These are phyloP conservation scores for Jatropha curcas DNA, from an alignment of 345 rosid species.

Conservation along the genomic window DNA sequence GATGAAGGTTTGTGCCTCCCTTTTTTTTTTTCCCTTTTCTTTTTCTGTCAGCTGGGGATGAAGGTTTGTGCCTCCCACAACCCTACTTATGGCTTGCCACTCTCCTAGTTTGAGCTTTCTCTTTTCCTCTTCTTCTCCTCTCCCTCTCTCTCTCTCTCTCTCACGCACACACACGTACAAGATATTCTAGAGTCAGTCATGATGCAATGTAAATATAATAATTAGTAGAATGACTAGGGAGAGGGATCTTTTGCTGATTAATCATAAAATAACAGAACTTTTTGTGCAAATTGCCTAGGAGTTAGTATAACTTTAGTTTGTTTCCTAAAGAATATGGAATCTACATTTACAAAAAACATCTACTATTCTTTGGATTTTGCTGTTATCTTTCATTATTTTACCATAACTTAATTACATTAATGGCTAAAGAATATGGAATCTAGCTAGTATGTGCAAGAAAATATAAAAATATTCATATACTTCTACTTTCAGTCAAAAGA, in stretches of 20 bases:
- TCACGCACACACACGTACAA: too few species aligned
- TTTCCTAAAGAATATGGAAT: background rate
- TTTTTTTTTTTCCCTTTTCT: background rate
- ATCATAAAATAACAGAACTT: background rate
- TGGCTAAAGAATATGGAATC: too few species aligned
- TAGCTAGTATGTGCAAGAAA: too few species aligned
- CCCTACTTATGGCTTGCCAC: background rate
- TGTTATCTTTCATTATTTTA: background rate
- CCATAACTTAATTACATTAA: too few species aligned
- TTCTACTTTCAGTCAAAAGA: too few species aligned
- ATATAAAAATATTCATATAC: too few species aligned
- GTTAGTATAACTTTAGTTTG: background rate
- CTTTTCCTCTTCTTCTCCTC: background rate
- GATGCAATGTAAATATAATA: background rate
- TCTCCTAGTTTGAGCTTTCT: constrained; percentile 1
- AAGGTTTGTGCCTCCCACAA: constrained; percentile 1
- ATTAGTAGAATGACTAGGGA: background rate
- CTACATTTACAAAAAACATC: background rate
- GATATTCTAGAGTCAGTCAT: background rate
- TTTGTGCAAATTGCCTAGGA: background rate
- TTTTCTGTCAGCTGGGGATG: background rate
- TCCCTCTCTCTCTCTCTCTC: too few species aligned
- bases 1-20: background rate
- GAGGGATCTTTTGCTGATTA: background rate
- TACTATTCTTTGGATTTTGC: constrained; percentile 11